Conservation (phyloP, 768 basidiomycete species). For the Lactarius akahatsu region DNA sequence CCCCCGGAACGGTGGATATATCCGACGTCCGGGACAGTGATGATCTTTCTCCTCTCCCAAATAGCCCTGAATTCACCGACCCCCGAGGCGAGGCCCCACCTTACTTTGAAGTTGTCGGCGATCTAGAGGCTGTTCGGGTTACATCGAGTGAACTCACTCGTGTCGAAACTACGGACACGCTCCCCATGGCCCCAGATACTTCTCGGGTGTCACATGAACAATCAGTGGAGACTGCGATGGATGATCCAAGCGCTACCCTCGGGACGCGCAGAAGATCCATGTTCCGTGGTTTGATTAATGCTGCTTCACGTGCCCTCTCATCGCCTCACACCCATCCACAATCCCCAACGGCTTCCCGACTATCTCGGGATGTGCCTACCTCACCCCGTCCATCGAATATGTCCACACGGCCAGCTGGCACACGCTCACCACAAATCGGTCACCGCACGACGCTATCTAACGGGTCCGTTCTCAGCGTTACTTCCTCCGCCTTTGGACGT, state of each 20-base stretch:
- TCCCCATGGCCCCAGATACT: slow-evolving; percentile 21
- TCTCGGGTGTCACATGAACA: not conserved
- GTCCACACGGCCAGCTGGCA: slow-evolving; percentile 19
- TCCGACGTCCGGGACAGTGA: slow-evolving; percentile 10
- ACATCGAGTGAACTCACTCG: slow-evolving; percentile 18
- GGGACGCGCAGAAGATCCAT: slow-evolving; percentile 43
- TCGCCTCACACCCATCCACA: slow-evolving; percentile 1
- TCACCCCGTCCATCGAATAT: slow-evolving; percentile 22
- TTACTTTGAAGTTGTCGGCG: slow-evolving; percentile 56
- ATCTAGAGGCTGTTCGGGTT: slow-evolving; percentile 28
- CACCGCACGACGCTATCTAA: slow-evolving; percentile 39
- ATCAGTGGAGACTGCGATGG: not conserved
- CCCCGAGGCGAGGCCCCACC: slow-evolving; percentile 65
- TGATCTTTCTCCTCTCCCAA: slow-evolving; percentile 26
- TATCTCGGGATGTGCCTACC: slow-evolving; percentile 4
- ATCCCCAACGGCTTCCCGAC: not conserved
- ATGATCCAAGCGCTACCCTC: not conserved
- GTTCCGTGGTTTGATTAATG: slow-evolving; percentile 38
- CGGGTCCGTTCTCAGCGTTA: slow-evolving; percentile 38
- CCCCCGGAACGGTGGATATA: slow-evolving; percentile 28
- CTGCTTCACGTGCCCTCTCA: slow-evolving; percentile 27
- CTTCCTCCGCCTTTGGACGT: slow-evolving; percentile 44
- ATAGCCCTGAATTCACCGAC: slow-evolving; percentile 35
- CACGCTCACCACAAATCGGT: slow-evolving; percentile 29
- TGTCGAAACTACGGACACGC: slow-evolving; percentile 24